Evolutionary conservation across 2,329 filamentous ascomycete species (phyloP).

Genomic region (Gliomastix tumulicola): DNA sequence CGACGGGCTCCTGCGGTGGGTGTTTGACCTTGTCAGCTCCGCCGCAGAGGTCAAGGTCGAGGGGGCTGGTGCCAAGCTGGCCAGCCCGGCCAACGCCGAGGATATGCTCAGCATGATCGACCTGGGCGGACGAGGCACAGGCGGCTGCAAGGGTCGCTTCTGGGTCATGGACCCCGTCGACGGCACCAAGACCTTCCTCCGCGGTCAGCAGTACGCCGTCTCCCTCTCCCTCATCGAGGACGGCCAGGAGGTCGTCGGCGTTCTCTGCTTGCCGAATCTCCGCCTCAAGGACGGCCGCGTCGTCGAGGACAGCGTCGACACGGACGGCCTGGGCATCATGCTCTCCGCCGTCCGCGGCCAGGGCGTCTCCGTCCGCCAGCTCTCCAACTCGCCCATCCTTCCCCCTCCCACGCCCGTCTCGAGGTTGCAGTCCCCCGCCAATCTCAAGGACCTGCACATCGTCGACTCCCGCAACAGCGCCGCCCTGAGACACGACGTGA

Average conservation of each 20-base stretch:
- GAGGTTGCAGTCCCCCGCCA: constrained; percentile 10
- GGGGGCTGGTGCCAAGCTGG: constrained; percentile 14
- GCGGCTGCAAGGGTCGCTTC: constrained; percentile 29
- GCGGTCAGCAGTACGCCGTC: constrained; percentile 55
- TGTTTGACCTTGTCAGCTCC: constrained; percentile 45
- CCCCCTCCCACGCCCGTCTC: constrained; percentile 11
- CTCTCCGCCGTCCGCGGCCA: constrained; percentile 22
- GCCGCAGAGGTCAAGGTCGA: constrained; percentile 3
- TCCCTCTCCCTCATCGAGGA: constrained; percentile 51
- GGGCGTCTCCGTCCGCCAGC: constrained; percentile 18
- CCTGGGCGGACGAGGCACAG: constrained; percentile 36
- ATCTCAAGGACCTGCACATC: constrained; percentile 17
- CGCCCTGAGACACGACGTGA: constrained; percentile 21
- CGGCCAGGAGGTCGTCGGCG: constrained; percentile 49
- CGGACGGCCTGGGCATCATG: constrained; percentile 24
- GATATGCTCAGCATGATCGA: constrained; percentile 59
- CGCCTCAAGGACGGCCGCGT: constrained; percentile 25
- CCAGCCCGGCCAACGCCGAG: constrained; percentile 33
- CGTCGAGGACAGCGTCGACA: constrained; percentile 21
- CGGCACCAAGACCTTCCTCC: constrained; percentile 55
- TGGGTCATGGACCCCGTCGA: constrained; percentile 63
- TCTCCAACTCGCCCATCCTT: constrained; percentile 11
- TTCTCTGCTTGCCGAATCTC: constrained; percentile 56
- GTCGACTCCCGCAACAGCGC: constrained; percentile 23
- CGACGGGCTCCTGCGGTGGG: constrained; percentile 36